Conservation (phyloP, 768 basidiomycete species). For the Myochromella boudieri region DNA sequence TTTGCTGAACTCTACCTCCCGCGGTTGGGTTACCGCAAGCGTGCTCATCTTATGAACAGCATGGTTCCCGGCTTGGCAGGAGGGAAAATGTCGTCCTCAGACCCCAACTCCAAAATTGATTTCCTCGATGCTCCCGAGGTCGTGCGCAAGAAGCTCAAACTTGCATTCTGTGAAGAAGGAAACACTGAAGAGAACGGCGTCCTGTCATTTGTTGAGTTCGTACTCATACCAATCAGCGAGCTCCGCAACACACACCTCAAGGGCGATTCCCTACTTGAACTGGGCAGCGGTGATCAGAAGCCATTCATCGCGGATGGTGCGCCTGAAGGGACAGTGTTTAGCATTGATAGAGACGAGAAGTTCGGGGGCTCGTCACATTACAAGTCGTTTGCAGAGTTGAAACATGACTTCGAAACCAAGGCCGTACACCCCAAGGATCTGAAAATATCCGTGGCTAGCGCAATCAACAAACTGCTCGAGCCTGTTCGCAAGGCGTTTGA, state of each 20-base stretch:
- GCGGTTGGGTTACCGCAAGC: constrained; percentile 87
- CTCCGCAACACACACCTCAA: constrained; percentile 61
- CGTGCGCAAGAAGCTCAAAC: constrained; percentile 86
- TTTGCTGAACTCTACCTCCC: constrained; percentile 97
- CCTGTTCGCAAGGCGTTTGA: constrained; percentile 82
- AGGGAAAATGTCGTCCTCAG: constrained; percentile 98
- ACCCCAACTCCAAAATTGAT: constrained; percentile 97
- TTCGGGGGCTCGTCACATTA: constrained; percentile 83
- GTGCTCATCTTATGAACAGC: constrained; percentile 96
- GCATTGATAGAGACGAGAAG: constrained; percentile 74
- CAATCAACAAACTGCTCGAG: constrained; percentile 70
- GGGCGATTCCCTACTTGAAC: constrained; percentile 51
- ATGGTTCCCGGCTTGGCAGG: constrained; percentile 96
- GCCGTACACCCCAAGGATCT: constrained; percentile 88
- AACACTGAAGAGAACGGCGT: constrained; percentile 87
- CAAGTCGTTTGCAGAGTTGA: constrained; percentile 58
- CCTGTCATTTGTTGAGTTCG: constrained; percentile 79
- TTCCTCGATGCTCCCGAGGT: constrained; percentile 86
- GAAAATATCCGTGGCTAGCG: constrained; percentile 74
- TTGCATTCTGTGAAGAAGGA: constrained; percentile 93
- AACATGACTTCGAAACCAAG: constrained; percentile 73
- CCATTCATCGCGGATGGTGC: constrained; percentile 70
- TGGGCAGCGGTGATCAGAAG: constrained; percentile 48
- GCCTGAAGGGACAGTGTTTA: constrained; percentile 81
- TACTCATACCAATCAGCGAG: constrained; percentile 83